phyloP scores from a whole-genome alignment of 805 yeast species.

The Starmerella apicola region DNA sequence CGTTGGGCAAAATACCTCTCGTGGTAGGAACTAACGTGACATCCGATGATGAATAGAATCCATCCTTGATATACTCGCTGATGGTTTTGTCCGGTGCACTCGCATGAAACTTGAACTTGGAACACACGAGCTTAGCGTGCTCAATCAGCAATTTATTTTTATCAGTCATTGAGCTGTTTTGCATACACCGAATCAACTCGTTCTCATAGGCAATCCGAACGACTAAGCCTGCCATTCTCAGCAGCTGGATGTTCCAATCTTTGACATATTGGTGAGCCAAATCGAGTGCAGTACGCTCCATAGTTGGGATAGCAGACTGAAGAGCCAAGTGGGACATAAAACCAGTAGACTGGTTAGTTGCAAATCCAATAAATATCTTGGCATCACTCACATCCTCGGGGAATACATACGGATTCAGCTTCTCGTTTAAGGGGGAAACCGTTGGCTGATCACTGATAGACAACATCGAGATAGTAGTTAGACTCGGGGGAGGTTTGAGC shows the following conservation, averaged over 20 bases:
- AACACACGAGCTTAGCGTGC: conserved; percentile 23
- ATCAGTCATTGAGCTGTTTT: background rate
- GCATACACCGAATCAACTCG: conserved; percentile 22
- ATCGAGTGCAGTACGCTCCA: conserved; percentile 34
- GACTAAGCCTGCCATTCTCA: conserved; percentile 30
- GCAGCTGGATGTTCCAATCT: conserved; percentile 31
- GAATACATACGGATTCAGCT: conserved; percentile 28
- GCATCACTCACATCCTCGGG: conserved; percentile 29
- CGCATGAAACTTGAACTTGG: conserved; percentile 24
- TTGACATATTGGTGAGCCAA: conserved; percentile 31
- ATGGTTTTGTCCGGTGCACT: conserved; percentile 30
- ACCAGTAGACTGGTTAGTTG: conserved; percentile 32
- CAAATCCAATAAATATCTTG: conserved; percentile 32
- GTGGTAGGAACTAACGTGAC: conserved; percentile 26
- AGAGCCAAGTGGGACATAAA: conserved; percentile 29
- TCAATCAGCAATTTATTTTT: too few species aligned
- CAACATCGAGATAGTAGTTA: conserved; percentile 27
- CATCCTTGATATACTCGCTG: conserved; percentile 27
- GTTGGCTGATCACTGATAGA: conserved; percentile 18
- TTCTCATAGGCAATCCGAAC: conserved; percentile 28
- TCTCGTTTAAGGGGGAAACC: too few species aligned
- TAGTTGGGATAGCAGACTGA: conserved; percentile 32
- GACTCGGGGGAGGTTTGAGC: conserved; percentile 32
- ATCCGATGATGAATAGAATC: conserved; percentile 28
- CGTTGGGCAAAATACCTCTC: conserved; percentile 25